A percentile compares a stretch with the other conserved stretches of the same genome.
phyloP scores from a whole-genome alignment of 2,329 filamentous ascomycete species.

The Aspergillus fumigatiaffinis region DNA sequence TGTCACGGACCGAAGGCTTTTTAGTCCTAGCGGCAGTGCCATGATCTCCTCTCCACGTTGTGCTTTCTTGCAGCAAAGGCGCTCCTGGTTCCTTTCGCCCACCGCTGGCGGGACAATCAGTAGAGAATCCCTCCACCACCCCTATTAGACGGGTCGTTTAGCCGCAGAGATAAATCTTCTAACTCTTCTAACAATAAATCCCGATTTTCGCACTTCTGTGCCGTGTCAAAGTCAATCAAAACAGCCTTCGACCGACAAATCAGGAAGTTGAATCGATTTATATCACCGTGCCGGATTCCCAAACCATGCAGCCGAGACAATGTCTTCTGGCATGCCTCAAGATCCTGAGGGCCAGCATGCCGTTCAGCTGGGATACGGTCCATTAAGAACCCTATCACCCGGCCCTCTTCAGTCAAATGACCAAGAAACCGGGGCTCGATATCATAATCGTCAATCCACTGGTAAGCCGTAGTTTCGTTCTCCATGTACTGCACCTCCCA shows the following conservation, averaged over 20 bases:
- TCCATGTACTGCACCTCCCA: conserved; percentile 37
- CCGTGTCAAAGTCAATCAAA: conserved; percentile 28
- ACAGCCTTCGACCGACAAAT: conserved; percentile 14
- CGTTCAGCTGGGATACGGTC: conserved; percentile 23
- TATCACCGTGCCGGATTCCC: conserved; percentile 25
- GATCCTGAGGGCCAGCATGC: conserved; percentile 20
- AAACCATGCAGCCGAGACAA: conserved; percentile 22
- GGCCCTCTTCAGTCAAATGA: conserved; percentile 35
- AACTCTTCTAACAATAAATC: conserved; percentile 14
- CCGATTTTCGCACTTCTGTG: conserved; percentile 20
- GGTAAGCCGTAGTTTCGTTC: conserved; percentile 36
- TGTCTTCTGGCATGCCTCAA: conserved; percentile 16
- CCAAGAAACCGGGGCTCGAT: conserved; percentile 40
- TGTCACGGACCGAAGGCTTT: too few relatives aligned
- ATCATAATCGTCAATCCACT: conserved; percentile 30
- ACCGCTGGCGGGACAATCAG: too few relatives aligned
- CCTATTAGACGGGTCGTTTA: conserved; percentile 13
- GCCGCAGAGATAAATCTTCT: conserved; percentile 8
- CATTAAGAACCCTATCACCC: conserved; percentile 41
- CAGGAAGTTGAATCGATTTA: conserved; percentile 28
- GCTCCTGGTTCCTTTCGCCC: too few relatives aligned
- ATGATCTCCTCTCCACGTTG: too few relatives aligned
- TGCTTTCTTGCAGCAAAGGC: too few relatives aligned
- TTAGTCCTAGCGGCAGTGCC: too few relatives aligned
- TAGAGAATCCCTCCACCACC: conserved; percentile 14